Conservation (phyloP, 2,329 filamentous ascomycete species). For the Paraphoma chrysanthemicola region DNA sequence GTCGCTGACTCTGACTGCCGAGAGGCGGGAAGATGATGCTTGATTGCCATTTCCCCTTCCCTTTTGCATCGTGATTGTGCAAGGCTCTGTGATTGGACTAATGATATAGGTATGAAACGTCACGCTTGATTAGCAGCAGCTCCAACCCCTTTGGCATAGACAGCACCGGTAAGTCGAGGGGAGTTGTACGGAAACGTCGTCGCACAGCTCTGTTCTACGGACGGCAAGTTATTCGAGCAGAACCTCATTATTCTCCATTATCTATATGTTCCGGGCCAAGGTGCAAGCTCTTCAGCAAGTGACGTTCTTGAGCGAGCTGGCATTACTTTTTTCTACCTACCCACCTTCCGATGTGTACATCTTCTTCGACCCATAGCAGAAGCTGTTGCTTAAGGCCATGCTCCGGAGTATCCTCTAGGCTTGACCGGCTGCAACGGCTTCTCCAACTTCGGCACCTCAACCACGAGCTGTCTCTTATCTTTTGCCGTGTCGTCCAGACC, state of each 20-base stretch:
- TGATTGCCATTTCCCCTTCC: constrained; percentile 75
- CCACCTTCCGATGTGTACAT: too few species aligned
- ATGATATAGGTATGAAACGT: not conserved
- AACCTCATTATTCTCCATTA: too few species aligned
- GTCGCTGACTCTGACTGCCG: constrained; percentile 76
- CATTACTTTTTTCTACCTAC: too few species aligned
- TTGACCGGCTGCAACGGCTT: not conserved
- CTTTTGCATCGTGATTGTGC: constrained; percentile 19
- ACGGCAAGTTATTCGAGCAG: too few species aligned
- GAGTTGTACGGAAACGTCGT: too few species aligned
- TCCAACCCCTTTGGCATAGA: too few species aligned
- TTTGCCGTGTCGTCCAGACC: not conserved
- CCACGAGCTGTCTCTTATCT: not conserved
- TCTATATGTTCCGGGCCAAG: too few species aligned
- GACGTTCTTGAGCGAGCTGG: too few species aligned
- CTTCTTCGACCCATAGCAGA: too few species aligned
- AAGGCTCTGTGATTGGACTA: constrained; percentile 2
- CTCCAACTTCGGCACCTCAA: not conserved
- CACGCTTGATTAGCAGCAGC: not conserved
- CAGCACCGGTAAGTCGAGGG: too few species aligned
- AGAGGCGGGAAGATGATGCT: constrained; percentile 72
- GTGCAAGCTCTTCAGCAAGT: too few species aligned
- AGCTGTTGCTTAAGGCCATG: constrained; percentile 9
- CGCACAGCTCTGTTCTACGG: too few species aligned
- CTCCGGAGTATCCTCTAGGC: constrained; percentile 8